A percentile compares a stretch with the other conserved stretches of the same genome.
Evolutionary conservation across 2,329 filamentous ascomycete genomes (phyloP).

Genomic region (Arachnomyces sp.): DNA sequence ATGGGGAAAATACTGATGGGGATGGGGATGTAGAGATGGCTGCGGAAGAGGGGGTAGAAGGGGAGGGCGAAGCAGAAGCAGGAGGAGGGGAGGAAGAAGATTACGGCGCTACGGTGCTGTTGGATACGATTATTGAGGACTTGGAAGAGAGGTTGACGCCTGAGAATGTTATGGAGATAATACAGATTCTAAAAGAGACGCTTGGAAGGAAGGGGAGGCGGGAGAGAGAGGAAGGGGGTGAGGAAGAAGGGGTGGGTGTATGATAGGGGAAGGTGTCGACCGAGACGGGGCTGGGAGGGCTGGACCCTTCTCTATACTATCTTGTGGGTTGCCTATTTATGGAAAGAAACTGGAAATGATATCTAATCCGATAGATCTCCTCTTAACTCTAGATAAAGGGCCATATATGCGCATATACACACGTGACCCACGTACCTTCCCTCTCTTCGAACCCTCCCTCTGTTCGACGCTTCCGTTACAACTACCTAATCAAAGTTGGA

Average conservation of each 20-base stretch:
- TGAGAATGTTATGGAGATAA: constrained; percentile 28
- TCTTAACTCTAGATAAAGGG: too few species aligned
- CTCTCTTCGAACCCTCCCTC: background rate
- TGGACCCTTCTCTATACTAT: too few species aligned
- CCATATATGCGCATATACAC: too few species aligned
- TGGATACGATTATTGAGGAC: constrained; percentile 37
- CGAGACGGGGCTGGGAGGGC: too few species aligned
- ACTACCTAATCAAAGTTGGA: too few species aligned
- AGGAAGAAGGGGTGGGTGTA: background rate
- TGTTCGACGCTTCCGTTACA: too few species aligned
- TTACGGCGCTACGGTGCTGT: constrained; percentile 12
- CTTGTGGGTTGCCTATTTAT: too few species aligned
- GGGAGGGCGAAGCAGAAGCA: constrained; percentile 14
- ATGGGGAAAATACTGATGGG: constrained; percentile 12
- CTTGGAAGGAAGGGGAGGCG: constrained; percentile 16
- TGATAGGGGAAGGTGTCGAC: too few species aligned
- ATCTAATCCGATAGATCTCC: too few species aligned
- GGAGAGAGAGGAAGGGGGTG: background rate
- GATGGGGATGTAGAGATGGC: constrained; percentile 11
- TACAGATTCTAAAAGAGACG: constrained; percentile 29
- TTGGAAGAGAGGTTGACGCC: constrained; percentile 32
- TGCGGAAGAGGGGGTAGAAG: background rate
- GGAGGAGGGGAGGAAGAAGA: constrained; percentile 25
- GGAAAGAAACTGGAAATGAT: too few species aligned
- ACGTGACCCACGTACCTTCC: background rate